Base-by-base conservation (phyloP, 495 filamentous ascomycete species). In the Penicillium cosmopolitanum region DNA sequence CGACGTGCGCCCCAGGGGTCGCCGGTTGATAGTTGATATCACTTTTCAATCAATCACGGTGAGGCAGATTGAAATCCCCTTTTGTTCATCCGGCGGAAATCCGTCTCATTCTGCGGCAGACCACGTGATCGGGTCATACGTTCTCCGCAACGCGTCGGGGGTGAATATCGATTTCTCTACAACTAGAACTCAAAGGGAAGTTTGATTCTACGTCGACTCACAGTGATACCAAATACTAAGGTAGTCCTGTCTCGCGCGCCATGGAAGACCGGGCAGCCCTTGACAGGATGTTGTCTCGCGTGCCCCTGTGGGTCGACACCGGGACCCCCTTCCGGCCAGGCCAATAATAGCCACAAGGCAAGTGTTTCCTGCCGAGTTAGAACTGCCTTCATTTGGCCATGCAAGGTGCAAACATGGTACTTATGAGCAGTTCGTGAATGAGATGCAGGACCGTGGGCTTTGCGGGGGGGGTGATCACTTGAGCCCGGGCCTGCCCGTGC, bases 391-490 rank as follows among this genome's bases (percentile, higher is more conserved):
- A 48, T 25, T 48, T 10, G 46, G n/a, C 5, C 2, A 16, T 46
- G 16, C 0, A 46, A 16, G 16, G 1, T 21, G 9, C 8, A 21
- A 46, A 12, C 18, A 18, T 10, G 10, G 16, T 21, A n/a, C 9
- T 10, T n/a, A 10, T 28, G 19, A 18, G 15, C 11, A 28, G 46
- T 48, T 48, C 23, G 9, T 28, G 46, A 33, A 38, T 8, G 33
- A 40, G 51, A 42, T 40, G 51, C 46, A 48, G 23, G 23, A 48
- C 46, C 18, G 19, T 48, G 50, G 25, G n/a, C 25, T 18, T 52
- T 57, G 55, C 47, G 55, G 55, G 28, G 55, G 28, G 57, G 42
- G 25, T 13, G 23, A 5, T 35, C 18, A 44, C 40, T 48, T 33
- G 15, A 28, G 46, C 21, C 23, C 15, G 21, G 23, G 11, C 44